Evolutionary conservation across 139 green algal genomes (phyloP).

Genomic region (Chlorella sp.): DNA sequence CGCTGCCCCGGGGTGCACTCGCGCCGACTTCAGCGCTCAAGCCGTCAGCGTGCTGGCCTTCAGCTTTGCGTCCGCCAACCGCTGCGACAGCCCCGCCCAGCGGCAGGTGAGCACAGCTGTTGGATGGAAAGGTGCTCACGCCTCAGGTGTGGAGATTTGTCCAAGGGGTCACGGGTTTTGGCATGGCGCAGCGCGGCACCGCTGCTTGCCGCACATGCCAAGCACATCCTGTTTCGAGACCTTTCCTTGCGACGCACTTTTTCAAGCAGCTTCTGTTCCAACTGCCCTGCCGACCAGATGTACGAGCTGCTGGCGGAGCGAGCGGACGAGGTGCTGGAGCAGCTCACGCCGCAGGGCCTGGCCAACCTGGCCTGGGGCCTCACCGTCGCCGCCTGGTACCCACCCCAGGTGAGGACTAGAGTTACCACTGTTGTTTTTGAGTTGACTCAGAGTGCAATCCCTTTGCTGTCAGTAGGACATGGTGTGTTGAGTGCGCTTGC

Average conservation of each 20-base stretch:
- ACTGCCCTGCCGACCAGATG: background rate
- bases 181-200: too few species aligned
- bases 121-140: too few species aligned
- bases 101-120: background rate
- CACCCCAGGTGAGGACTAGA: background rate
- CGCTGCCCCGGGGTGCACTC: background rate
- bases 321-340: background rate
- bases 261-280: background rate
- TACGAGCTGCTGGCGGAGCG: background rate
- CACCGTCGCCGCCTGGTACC: constrained; percentile 13
- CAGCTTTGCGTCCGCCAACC: constrained; percentile 25
- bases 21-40: constrained; percentile 13
- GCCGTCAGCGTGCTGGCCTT: constrained; percentile 9
- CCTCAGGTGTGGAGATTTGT: too few species aligned
- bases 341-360: constrained; percentile 20
- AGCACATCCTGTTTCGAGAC: too few species aligned
- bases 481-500: too few species aligned
- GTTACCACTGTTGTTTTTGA: too few species aligned
- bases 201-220: too few species aligned
- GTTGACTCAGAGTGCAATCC: too few species aligned
- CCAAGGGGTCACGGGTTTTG: too few species aligned
- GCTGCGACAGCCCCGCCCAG: background rate
- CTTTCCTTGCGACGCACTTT: background rate
- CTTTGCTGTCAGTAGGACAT: too few species aligned
- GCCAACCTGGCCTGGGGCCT: constrained; percentile 30